Base-by-base conservation (phyloP, 805 yeast species). In the Teunomyces aglyptinius region DNA sequence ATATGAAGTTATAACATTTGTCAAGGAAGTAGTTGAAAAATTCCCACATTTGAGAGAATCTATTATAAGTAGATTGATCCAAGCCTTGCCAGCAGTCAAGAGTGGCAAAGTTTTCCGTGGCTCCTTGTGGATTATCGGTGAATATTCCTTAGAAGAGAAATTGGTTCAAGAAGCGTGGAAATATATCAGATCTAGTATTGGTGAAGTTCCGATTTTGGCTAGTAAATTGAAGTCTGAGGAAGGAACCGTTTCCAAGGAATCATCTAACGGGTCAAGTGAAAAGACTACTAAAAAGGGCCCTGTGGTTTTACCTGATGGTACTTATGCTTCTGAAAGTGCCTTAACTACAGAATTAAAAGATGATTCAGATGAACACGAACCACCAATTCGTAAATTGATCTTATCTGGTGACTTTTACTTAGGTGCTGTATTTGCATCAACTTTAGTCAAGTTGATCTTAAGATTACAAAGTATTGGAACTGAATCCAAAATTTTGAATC, bases 111-210 rank as follows among this genome's bases (percentile, higher is more conserved):
- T 94, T 8, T 86, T 83, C 71, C 83, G 98, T 54, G 96, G 96
- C 26, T 89, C 96, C 0, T 74, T 95, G 49, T 94, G 99, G 99
- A 84, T 94, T 43, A 70, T 94, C 57, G 99, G 99, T 67, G 99
- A 95, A 68, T 94, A 90, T 66, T 75, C 91, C 33, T 59, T 78
- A 39, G 85, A 83, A 44, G 89, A 84, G 53, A 66, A 75, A 20
- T 86, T 86, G 44, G 83, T 94, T 51, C 86, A 86, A 64, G 78
- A 76, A 20, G 83, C 95, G 4, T 95, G 99, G 99, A 85, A 81
- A 57, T 86, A 81, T 53, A 81, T 94, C 52, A 83, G 97, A 63
- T 65, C 80, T 27, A 82, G 88, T 52, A 73, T 94, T 48, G 99
- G 99, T 46, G 96, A 91, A 59, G 81, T 94, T 29, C 98, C 99